Evolutionary conservation across 2,329 filamentous ascomycete species (phyloP).

Genomic region (Fusarium incarnatum): DNA sequence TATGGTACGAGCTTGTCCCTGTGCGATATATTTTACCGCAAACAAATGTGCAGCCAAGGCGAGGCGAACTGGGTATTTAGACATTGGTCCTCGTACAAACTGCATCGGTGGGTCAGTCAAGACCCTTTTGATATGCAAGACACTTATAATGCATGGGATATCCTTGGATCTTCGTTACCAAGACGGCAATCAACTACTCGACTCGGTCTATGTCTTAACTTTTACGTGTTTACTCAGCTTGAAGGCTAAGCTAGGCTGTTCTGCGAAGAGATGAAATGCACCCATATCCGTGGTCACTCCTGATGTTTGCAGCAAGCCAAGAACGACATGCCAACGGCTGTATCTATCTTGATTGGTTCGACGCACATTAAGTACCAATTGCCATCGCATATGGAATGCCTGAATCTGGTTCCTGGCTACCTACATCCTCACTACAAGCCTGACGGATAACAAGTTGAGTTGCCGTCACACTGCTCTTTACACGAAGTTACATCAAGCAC

Average conservation of each 20-base stretch:
- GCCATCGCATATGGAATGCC: neutral
- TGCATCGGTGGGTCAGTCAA: neutral
- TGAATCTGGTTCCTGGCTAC: neutral
- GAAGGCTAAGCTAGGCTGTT: constrained; percentile 9
- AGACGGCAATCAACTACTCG: neutral
- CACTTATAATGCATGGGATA: constrained; percentile 30
- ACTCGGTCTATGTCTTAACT: constrained; percentile 4
- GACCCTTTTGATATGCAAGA: constrained; percentile 33
- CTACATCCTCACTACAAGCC: neutral
- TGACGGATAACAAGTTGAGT: neutral
- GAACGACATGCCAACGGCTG: neutral
- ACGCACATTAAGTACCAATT: neutral
- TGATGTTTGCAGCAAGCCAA: constrained; percentile 1
- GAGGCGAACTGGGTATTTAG: neutral
- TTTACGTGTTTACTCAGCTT: neutral
- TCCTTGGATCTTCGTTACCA: constrained; percentile 6
- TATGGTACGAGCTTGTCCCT: neutral
- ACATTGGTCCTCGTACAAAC: neutral
- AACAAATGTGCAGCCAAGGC: neutral
- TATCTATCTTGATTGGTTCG: neutral
- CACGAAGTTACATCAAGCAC: neutral
- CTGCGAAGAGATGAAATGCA: constrained; percentile 4
- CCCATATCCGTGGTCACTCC: neutral
- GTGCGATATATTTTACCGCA: neutral
- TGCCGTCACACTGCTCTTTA: neutral